Base-by-base conservation (phyloP, 441 rosid species). In the Erysimum pusillum region DNA sequence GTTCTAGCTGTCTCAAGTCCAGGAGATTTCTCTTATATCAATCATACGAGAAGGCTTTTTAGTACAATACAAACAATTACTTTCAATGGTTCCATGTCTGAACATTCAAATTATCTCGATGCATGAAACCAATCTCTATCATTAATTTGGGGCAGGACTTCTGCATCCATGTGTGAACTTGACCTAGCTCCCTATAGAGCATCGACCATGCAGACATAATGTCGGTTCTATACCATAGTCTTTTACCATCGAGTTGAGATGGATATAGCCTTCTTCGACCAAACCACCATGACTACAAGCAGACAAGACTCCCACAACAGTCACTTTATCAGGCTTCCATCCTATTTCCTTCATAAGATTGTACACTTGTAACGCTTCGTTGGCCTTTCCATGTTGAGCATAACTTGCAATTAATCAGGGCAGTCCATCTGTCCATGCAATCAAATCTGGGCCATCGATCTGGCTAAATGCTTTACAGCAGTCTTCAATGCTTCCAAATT, bases 131-230 rank as follows among this genome's bases (percentile, higher is more conserved):
- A 28, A 28, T 28, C 31, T 57, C 31, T 59, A 18, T 34, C 65
- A n/a, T 12, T n/a, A 58, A 18, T 15, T 53, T 63, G 36, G 48
- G 5, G 32, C 44, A 54, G 36, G 49, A 66, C 67, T 57, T 36
- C n/a, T 66, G 34, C 51, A 46, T 58, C 51, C 63, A 61, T 60
- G 63, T 32, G 41, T 76, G 34, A 52, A 76, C 69, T 96, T 28
- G 93, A 80, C 41, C 96, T 95, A n/a, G n/a, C n/a, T n/a, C 71
- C 96, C 96, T 35, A 92, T 35, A 92, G 86, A 82, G 88, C 85
- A 87, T 92, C 93, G 28, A 91, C 90, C 93, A 92, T 91, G 73
- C 93, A 89, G 42, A 89, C 87, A 83, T 86, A 87, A 69, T 91
- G 98, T 17, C 76, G 86, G 82, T 81, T 89, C 78, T 58, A 91